Conservation (phyloP, 495 filamentous ascomycete genomes). For the Pyronema domesticum region DNA sequence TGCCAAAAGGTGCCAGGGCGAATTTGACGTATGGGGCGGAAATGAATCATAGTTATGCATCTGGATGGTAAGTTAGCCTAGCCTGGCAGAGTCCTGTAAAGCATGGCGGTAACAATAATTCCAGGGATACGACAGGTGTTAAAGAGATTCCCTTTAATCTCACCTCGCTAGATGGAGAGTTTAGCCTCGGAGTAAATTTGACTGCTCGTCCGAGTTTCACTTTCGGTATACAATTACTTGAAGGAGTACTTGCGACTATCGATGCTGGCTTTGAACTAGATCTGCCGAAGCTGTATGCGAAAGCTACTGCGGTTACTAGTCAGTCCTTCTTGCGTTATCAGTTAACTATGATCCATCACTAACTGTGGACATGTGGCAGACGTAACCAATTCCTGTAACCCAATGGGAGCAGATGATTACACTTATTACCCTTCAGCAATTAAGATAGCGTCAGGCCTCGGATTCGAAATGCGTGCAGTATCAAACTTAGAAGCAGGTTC, state of each 20-base stretch:
- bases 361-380: no score
- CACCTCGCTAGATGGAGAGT: conserved; percentile 6
- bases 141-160: conserved; percentile 7
- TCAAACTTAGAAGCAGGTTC: conserved; percentile 1
- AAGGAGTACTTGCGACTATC: background rate
- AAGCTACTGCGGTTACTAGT: background rate
- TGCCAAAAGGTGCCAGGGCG: background rate
- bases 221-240: background rate
- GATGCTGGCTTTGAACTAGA: background rate
- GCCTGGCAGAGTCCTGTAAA: no score
- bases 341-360: background rate
- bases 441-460: background rate
- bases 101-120: background rate
- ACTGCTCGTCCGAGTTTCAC: conserved; percentile 9
- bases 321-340: background rate
- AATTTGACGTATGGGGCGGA: background rate
- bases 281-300: background rate
- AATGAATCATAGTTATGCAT: background rate
- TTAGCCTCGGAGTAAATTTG: conserved; percentile 6
- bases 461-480: conserved; percentile 5
- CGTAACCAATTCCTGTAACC: conserved; percentile 5
- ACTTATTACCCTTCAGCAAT: background rate
- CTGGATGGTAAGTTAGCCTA: background rate
- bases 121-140: conserved; percentile 7
- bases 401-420: background rate